Conservation (phyloP, 2,329 filamentous ascomycete species). For the Zasmidium citrigriseum region DNA sequence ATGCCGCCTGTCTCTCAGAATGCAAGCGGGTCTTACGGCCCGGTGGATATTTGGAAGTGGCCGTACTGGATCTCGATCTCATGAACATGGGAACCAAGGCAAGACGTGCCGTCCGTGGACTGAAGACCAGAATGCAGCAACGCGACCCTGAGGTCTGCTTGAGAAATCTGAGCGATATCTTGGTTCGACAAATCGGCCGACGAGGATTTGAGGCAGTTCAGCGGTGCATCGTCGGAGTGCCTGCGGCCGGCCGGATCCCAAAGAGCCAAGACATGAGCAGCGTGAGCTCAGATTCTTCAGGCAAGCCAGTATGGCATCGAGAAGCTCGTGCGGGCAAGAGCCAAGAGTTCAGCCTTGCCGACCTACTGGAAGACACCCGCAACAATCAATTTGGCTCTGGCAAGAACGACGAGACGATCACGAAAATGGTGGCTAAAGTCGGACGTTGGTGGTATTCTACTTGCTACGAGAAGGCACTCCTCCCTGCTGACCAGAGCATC, state of each 20-base stretch:
- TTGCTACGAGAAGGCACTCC: constrained; percentile 72
- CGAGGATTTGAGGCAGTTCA: constrained; percentile 73
- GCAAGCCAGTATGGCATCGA: constrained; percentile 12
- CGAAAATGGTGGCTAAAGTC: constrained; percentile 87
- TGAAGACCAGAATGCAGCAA: constrained; percentile 71
- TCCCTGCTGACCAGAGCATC: constrained; percentile 61
- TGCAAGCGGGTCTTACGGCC: constrained; percentile 76
- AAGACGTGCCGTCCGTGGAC: constrained; percentile 65
- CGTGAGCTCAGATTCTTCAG: constrained; percentile 28
- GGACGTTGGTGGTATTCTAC: constrained; percentile 95
- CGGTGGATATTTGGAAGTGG: constrained; percentile 76
- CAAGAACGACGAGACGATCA: constrained; percentile 77
- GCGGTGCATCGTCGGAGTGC: constrained; percentile 75
- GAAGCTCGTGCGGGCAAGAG: constrained; percentile 2
- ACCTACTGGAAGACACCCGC: constrained; percentile 49
- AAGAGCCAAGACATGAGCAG: constrained; percentile 35
- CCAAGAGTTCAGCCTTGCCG: constrained; percentile 27
- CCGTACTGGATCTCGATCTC: constrained; percentile 75
- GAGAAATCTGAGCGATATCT: constrained; percentile 52
- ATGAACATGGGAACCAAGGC: constrained; percentile 78
- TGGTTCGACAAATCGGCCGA: constrained; percentile 67
- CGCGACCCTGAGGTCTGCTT: constrained; percentile 63
- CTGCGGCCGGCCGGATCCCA: constrained; percentile 59
- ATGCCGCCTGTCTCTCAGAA: constrained; percentile 71
- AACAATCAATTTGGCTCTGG: constrained; percentile 38